Conservation (phyloP, 805 yeast genomes). For the Barnettozyma salicaria region DNA sequence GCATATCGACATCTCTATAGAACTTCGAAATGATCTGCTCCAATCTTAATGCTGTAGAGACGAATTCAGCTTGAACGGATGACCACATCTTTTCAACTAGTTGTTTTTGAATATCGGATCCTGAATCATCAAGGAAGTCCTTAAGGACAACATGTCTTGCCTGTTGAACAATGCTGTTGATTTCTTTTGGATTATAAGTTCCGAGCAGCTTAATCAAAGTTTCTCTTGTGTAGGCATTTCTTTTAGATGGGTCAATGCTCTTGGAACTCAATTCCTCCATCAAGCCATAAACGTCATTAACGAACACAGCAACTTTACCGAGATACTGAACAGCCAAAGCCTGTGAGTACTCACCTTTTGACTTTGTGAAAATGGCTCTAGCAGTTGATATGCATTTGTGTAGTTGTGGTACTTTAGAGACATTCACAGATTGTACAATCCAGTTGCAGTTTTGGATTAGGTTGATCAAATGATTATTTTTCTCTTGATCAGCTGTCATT, state of each 20-base stretch:
- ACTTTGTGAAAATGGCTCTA: slow-evolving; percentile 27
- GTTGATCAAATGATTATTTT: slow-evolving; percentile 37
- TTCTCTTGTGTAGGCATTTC: slow-evolving; percentile 58
- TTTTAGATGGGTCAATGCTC: slow-evolving; percentile 42
- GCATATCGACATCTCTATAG: slow-evolving; percentile 43
- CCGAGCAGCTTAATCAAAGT: slow-evolving; percentile 52
- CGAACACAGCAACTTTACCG: slow-evolving; percentile 63
- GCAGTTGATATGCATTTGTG: slow-evolving; percentile 13
- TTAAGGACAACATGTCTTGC: slow-evolving; percentile 50
- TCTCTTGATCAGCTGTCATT: slow-evolving; percentile 27
- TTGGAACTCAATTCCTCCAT: slow-evolving; percentile 28
- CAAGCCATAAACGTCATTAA: slow-evolving; percentile 55
- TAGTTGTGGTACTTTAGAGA: slow-evolving; percentile 19
- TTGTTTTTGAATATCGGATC: slow-evolving; percentile 42
- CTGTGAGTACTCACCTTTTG: slow-evolving; percentile 39
- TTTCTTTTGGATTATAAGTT: slow-evolving; percentile 52
- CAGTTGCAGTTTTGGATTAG: slow-evolving; percentile 50
- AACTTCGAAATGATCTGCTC: slow-evolving; percentile 48
- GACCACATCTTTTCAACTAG: slow-evolving; percentile 62
- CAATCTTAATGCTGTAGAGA: slow-evolving; percentile 48
- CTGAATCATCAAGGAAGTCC: slow-evolving; percentile 37
- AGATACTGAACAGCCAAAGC: slow-evolving; percentile 46
- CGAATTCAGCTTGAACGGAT: slow-evolving; percentile 59
- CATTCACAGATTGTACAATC: slow-evolving; percentile 37
- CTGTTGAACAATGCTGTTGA: slow-evolving; percentile 47